phyloP scores from a whole-genome alignment of 2,329 filamentous ascomycete genomes.

The Penicillium sp. region DNA sequence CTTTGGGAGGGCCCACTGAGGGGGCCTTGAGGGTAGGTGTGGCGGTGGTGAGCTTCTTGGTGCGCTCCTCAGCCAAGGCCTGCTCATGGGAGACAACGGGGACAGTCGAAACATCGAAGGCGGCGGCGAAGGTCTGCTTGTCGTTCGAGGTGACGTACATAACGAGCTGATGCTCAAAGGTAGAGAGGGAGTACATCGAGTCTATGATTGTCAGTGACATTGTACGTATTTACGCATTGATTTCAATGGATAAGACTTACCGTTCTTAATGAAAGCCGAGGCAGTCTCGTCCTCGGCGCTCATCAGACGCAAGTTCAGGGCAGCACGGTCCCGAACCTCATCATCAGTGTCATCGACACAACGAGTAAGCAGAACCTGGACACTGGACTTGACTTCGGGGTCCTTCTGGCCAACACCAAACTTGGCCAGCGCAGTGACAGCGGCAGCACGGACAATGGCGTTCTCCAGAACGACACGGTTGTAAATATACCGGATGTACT shows the following conservation, averaged over 20 bases:
- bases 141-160: slow-evolving; percentile 96
- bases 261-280: slow-evolving; percentile 88
- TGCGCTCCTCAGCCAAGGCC: slow-evolving; percentile 92
- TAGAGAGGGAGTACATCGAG: slow-evolving; percentile 91
- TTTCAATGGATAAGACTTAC: slow-evolving; percentile 53
- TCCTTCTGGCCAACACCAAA: slow-evolving; percentile 98
- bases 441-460: slow-evolving; percentile 90
- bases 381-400: slow-evolving; percentile 93
- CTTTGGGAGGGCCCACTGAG: slow-evolving; percentile 77
- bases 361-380: slow-evolving; percentile 86
- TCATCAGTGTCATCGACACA: slow-evolving; percentile 98
- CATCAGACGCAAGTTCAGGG: slow-evolving; percentile 91
- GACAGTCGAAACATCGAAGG: slow-evolving; percentile 90
- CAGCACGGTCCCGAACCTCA: slow-evolving; percentile 94
- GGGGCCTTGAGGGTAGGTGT: slow-evolving; percentile 94
- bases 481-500: slow-evolving; percentile 99
- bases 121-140: slow-evolving; percentile 78
- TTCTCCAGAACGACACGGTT: slow-evolving; percentile 98
- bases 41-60: slow-evolving; percentile 93
- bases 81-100: slow-evolving; percentile 95
- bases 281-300: slow-evolving; percentile 87
- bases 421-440: slow-evolving; percentile 93
- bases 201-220: slow-evolving; percentile 60
- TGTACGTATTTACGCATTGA: background rate
- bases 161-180: slow-evolving; percentile 95